Evolutionary conservation across 2,329 filamentous ascomycete genomes (phyloP).

Genomic region (Nothophaeocryptopus gaeumannii): DNA sequence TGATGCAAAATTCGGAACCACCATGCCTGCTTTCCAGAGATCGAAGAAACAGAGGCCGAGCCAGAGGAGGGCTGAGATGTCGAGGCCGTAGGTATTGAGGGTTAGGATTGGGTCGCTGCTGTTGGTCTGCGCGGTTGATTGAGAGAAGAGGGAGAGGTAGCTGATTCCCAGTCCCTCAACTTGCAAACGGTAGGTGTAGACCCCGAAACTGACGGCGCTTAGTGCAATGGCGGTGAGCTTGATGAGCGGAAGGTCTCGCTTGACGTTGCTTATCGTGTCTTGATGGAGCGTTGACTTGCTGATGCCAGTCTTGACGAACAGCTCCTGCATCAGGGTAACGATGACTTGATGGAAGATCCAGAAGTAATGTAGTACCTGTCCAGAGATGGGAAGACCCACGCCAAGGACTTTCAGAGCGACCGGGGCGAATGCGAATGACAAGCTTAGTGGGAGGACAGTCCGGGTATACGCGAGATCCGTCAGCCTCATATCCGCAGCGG

Average conservation of each 20-base stretch:
- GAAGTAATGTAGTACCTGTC: neutral
- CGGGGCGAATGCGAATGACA: conserved; percentile 28
- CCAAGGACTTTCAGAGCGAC: conserved; percentile 10
- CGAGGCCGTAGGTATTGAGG: neutral
- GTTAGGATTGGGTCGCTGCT: neutral
- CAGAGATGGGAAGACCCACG: neutral
- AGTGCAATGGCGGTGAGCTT: too few relatives aligned
- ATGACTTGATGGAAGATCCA: conserved; percentile 19
- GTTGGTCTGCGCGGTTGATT: too few relatives aligned
- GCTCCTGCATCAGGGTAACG: conserved; percentile 16
- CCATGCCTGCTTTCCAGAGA: conserved; percentile 34
- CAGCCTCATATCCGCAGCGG: conserved; percentile 35
- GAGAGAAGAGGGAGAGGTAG: too few relatives aligned
- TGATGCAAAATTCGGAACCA: neutral
- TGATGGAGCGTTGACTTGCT: conserved; percentile 20
- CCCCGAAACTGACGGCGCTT: too few relatives aligned
- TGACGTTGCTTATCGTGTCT: conserved; percentile 11
- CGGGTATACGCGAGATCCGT: conserved; percentile 29
- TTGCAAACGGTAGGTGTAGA: too few relatives aligned
- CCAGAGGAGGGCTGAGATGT: conserved; percentile 31
- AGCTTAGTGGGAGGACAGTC: conserved; percentile 32
- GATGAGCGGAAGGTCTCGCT: conserved; percentile 11
- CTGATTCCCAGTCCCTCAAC: too few relatives aligned
- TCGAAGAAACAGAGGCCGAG: conserved; percentile 34
- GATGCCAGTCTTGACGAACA: conserved; percentile 18